Base-by-base conservation (phyloP, 1,284 basidiomycete genomes). In the Cystobasidium pallidum region DNA sequence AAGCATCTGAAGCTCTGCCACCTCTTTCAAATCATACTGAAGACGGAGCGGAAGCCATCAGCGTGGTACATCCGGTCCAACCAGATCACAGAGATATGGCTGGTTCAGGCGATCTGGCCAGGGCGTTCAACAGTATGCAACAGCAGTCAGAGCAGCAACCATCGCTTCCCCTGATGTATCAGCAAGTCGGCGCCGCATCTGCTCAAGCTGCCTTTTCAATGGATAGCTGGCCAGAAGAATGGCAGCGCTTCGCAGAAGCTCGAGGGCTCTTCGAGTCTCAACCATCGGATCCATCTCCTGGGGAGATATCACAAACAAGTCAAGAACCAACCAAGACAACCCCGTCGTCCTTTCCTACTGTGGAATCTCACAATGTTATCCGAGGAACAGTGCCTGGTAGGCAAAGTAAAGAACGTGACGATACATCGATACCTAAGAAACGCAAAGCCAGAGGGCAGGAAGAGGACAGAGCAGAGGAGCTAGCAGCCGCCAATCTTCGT, bases 401-500 rank as follows among this genome's bases (percentile, higher is more conserved):
- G 19, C 54, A 10, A 15, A 32, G 21, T 4, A 65, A 51, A 7
- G 41, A 51, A 10, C 8, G 15, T 21, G n/a, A 10, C 43, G n/a
- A 8, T 6, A 34, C 10, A 19, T 10, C 24, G 32, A 39, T 17
- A 34, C 49, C 30, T 39, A 26, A 21, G 17, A 72, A 72, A 68
- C 63, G 73, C 19, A 63, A 51, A 52, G 49, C 45, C 15, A 28
- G 21, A 28, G 36, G 28, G 17, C 34, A 55, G n/a, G 61, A 61
- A 13, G 62, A 64, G 17, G 52, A 45, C n/a, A 59, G 66, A 26
- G 32, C 61, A 8, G 70, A 70, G 36, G 66, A 57, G 28, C 54
- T 74, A 19, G 73, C 73, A 10, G 67, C 73, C n/a, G 73, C 67
- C 8, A 65, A 54, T 39, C 30, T 74, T n/a, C 55, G 67, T 3